phyloP scores from a whole-genome alignment of 2,329 filamentous ascomycete genomes.

The Fusarium irregulare region DNA sequence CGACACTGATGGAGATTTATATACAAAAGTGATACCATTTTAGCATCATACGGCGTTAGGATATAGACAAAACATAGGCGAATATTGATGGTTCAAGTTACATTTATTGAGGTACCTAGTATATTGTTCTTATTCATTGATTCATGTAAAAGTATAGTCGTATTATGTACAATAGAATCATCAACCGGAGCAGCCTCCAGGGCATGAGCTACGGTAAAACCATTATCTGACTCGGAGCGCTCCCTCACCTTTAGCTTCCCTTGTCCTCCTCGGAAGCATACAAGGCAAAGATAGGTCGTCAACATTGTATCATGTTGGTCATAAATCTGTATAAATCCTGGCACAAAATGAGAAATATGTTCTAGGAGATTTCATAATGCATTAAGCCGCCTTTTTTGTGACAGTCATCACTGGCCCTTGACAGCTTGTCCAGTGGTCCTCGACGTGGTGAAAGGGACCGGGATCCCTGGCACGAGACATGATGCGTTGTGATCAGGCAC shows the following conservation, averaged over 20 bases:
- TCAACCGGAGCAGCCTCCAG: constrained; percentile 30
- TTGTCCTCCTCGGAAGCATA: constrained; percentile 3
- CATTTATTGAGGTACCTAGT: constrained; percentile 1
- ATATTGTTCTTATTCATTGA: constrained; percentile 4
- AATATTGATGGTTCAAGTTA: background rate
- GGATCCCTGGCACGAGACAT: constrained; percentile 2
- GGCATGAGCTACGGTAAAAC: constrained; percentile 21
- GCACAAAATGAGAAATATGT: constrained; percentile 12
- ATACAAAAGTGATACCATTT: constrained; percentile 28
- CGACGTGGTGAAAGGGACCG: background rate
- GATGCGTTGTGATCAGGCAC: constrained; percentile 4
- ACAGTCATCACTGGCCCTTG: constrained; percentile 11
- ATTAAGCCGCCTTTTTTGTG: constrained; percentile 25
- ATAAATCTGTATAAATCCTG: constrained; percentile 18
- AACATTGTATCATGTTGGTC: constrained; percentile 32
- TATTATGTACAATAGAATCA: constrained; percentile 33
- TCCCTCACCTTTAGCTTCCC: background rate
- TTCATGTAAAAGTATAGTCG: constrained; percentile 16
- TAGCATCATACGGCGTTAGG: constrained; percentile 26
- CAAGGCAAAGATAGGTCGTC: constrained; percentile 22
- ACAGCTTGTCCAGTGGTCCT: constrained; percentile 6
- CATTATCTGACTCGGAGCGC: constrained; percentile 1
- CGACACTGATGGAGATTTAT: constrained; percentile 43
- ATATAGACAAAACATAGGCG: constrained; percentile 16
- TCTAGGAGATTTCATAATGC: constrained; percentile 32